These are phyloP conservation scores for Friedmanniomyces endolithicus DNA, from an alignment of 495 filamentous ascomycete genomes.

Conservation along the genomic window DNA sequence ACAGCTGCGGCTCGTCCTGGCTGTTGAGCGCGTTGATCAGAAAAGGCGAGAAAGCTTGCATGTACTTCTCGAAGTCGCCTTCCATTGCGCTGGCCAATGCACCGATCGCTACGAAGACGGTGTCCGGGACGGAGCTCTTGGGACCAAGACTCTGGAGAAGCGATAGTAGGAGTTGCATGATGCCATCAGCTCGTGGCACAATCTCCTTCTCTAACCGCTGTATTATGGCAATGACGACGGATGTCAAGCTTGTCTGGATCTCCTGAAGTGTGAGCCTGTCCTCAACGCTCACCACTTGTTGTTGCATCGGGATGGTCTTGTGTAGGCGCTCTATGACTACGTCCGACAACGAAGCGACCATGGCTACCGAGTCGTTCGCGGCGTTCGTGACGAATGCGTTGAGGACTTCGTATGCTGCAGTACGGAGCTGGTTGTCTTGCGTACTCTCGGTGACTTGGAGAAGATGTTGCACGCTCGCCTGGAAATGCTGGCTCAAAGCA, in stretches of 20 bases:
- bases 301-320: conserved; percentile 79
- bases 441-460: conserved; percentile 61
- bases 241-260: conserved; percentile 90
- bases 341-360: conserved; percentile 68
- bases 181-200: conserved; percentile 76
- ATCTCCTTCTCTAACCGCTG: conserved; percentile 87
- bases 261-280: conserved; percentile 89
- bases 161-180: conserved; percentile 78
- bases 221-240: conserved; percentile 79
- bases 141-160: conserved; percentile 62
- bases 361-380: conserved; percentile 68
- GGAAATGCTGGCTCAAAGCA: conserved; percentile 80
- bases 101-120: conserved; percentile 79
- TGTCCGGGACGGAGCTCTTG: conserved; percentile 92
- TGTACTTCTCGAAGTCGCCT: conserved; percentile 87
- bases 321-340: conserved; percentile 81
- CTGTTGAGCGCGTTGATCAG: conserved; percentile 86
- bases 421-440: conserved; percentile 79
- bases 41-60: conserved; percentile 85
- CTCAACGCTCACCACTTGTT: conserved; percentile 91
- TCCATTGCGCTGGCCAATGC: conserved; percentile 77
- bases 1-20: conserved; percentile 85
- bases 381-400: conserved; percentile 84
- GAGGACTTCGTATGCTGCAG: conserved; percentile 95
- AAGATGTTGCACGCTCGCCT: conserved; percentile 76